phyloP scores from a whole-genome alignment of 495 filamentous ascomycete species.

The Antarctomyces pellizariae region DNA sequence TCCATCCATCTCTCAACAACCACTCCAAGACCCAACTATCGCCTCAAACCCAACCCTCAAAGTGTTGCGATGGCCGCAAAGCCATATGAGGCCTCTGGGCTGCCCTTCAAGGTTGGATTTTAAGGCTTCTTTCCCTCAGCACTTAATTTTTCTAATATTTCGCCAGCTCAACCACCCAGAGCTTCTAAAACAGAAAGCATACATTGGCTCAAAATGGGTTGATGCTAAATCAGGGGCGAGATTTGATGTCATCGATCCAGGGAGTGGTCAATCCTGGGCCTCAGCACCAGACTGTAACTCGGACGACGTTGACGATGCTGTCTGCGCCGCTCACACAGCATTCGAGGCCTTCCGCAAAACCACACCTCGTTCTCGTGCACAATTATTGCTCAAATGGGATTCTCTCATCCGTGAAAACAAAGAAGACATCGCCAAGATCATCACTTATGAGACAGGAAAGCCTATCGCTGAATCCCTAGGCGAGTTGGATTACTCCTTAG shows the following conservation, averaged over 20 bases:
- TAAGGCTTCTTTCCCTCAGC: neutral
- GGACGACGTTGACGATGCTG: slow-evolving; percentile 36
- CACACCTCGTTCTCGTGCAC: slow-evolving; percentile 34
- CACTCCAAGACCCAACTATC: neutral
- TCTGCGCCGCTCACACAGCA: slow-evolving; percentile 30
- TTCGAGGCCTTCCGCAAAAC: slow-evolving; percentile 37
- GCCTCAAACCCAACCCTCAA: slow-evolving; percentile 4
- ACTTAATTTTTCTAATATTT: slow-evolving; percentile 4
- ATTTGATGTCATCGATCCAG: slow-evolving; percentile 49
- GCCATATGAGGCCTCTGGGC: no score
- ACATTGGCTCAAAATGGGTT: slow-evolving; percentile 37
- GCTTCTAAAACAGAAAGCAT: slow-evolving; percentile 34
- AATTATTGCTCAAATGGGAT: slow-evolving; percentile 37
- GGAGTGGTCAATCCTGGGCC: slow-evolving; percentile 37
- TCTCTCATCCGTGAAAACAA: slow-evolving; percentile 23
- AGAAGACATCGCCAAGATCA: slow-evolving; percentile 32
- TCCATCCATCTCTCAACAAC: neutral
- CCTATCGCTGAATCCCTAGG: slow-evolving; percentile 31
- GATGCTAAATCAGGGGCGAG: slow-evolving; percentile 34
- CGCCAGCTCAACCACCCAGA: slow-evolving; percentile 31
- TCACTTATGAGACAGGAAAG: slow-evolving; percentile 42
- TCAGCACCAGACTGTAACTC: slow-evolving; percentile 34
- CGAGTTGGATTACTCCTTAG: slow-evolving; percentile 34
- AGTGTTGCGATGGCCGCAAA: no score
- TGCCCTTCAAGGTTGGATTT: slow-evolving; percentile 7